Evolutionary conservation across 257 asterid genomes (phyloP), one percentile per base, ranked within the genome.

Genomic region (Avicennia marina): DNA sequence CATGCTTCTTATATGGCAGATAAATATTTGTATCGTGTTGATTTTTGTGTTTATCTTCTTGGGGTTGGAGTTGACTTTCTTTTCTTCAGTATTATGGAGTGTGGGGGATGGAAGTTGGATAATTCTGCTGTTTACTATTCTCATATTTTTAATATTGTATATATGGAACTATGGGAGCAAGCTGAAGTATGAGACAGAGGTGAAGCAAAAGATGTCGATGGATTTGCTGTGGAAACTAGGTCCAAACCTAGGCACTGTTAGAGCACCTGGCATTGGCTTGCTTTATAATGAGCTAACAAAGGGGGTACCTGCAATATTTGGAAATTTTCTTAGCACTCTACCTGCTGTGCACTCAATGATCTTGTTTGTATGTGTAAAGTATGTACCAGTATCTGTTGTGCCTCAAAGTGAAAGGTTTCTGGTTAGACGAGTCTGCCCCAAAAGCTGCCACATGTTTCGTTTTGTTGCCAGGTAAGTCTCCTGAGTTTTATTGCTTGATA

Each of bases 1-100:
- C 66, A 91, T 91, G 98, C 94, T 91, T 68, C 95, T 91, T 48
- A 88, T 91, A 75, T 91, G 98, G 98, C 96, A 82, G 84, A 83
- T 82, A 66, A 80, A 88, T 66, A 81, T 91, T 47, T 41, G 86
- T 56, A 52, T 78, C 57, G 95, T 82, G 66, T 66, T 91, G 68
- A 73, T 78, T 68, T 91, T 91, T 71, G 78, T 62, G 38, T 56
- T 61, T 59, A 64, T 83, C 45, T 85, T 88, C 88, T 67, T 91
- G 90, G 90, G 95, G 62, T 58, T 88, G 75, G 97, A 91, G 84
- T 75, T 88, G 43, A 72, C 82, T 15, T 91, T 85, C 75, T 67
- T 91, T 65, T 79, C 95, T 13, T 85, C 97, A 9, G 90, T 85
- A 68, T 68, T 91, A 67, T 83, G 90, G 90, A 77, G 93, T 72